Evolutionary conservation across 2,329 filamentous ascomycete genomes (phyloP), one percentile per base, ranked within the genome.

Genomic region (Acrocalymma vagum): DNA sequence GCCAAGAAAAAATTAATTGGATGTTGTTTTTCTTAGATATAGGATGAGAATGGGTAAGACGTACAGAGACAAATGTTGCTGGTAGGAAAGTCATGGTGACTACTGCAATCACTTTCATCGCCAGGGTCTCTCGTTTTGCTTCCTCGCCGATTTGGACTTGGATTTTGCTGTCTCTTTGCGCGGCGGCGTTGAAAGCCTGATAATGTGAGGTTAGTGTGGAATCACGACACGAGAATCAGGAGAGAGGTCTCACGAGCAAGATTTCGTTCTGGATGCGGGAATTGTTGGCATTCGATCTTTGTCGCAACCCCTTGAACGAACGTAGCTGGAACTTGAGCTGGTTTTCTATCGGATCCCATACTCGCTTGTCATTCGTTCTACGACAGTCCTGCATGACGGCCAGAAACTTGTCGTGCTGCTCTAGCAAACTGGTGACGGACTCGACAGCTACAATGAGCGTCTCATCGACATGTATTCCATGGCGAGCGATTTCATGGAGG

Each of bases 1-100:
- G 24, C 26, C 16, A 21, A 17, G 15, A 18, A 24, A 25, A 23
- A 20, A 38, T 8, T 4, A 6, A 34, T 30, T 25, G 16, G 4
- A 21, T 22, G 16, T 20, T 27, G 29, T 35, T 20, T n/a, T n/a
- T n/a, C n/a, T n/a, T n/a, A n/a, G n/a, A n/a, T n/a, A n/a, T n/a
- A n/a, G n/a, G n/a, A n/a, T n/a, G n/a, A n/a, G n/a, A 38, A 29
- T 23, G 21, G 22, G 20, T 20, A 9, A 3, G 22, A 48, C 42
- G 34, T 32, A 58, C 52, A 9, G 53, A 53, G 26, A 49, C 46
- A 41, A 59, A 59, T 3, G 51, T 59, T 14, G 48, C 51, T 11
- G 56, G 54, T 29, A 58, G 38, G 32, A 58, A 60, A 15, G 53
- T 41, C 45, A 58, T 52, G 5, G 52, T 56, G 20, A 60, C 47